phyloP scores from a whole-genome alignment of 441 rosid species.

The Biscutella laevigata region DNA sequence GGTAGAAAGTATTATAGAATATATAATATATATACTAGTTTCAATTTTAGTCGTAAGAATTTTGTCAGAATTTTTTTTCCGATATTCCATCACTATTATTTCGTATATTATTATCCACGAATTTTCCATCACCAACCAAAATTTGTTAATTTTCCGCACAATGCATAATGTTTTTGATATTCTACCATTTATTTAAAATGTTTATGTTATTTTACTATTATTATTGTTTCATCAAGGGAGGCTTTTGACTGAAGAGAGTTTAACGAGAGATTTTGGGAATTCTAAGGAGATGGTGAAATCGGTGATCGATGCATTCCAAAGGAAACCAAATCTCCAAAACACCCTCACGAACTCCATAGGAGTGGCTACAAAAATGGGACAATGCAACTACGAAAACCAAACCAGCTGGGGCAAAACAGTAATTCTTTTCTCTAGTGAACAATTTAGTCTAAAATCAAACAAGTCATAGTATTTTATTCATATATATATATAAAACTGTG shows the following conservation, averaged over 20 bases:
- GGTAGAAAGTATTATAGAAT: no score
- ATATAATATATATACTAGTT: no score
- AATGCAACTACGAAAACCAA: conserved; percentile 36
- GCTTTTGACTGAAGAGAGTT: conserved; percentile 3
- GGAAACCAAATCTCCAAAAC: conserved; percentile 7
- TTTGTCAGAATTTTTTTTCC: no score
- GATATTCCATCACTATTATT: no score
- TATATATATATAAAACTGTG: no score
- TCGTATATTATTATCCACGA: no score
- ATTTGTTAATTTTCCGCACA: no score
- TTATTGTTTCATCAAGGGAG: conserved; percentile 21
- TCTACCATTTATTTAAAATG: neutral
- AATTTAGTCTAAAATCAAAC: no score
- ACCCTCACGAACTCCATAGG: conserved; percentile 19
- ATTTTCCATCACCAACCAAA: no score
- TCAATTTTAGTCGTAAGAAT: no score
- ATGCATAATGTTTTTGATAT: neutral
- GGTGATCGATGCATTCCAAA: conserved; percentile 36
- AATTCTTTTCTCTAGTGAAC: neutral
- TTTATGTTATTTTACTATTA: neutral
- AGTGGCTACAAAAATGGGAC: conserved; percentile 34
- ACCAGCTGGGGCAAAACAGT: conserved; percentile 53
- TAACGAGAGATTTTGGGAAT: conserved; percentile 32
- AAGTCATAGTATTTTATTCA: no score
- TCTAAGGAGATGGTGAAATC: conserved; percentile 34